Evolutionary conservation across 345 rosid genomes (phyloP).

Genomic region (Nasturtium officinale): DNA sequence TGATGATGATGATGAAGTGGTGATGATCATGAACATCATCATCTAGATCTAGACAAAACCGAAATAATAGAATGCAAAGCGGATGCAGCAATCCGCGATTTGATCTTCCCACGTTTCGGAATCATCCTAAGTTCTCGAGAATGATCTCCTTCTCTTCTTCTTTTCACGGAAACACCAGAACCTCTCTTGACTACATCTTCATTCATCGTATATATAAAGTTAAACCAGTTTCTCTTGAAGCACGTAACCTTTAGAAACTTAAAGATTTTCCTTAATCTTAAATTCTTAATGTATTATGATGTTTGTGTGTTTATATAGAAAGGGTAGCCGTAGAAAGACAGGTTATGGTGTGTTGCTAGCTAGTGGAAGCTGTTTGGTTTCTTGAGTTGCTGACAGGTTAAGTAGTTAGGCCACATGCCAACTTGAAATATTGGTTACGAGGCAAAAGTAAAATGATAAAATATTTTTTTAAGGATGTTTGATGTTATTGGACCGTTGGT

Average conservation of each 20-base stretch:
- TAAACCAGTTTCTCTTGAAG: constrained; percentile 13
- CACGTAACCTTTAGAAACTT: no score
- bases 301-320: constrained; percentile 17
- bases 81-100: constrained; percentile 36
- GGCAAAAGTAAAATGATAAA: not conserved
- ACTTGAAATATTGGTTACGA: constrained; percentile 28
- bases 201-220: constrained; percentile 1
- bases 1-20: not conserved
- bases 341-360: constrained; percentile 18
- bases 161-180: not conserved
- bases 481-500: constrained; percentile 35
- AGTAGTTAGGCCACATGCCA: constrained; percentile 37
- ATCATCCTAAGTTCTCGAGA: constrained; percentile 13
- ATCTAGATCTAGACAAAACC: constrained; percentile 30
- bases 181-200: not conserved
- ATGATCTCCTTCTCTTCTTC: constrained; percentile 7
- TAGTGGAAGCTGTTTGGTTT: constrained; percentile 35
- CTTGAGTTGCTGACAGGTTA: constrained; percentile 23
- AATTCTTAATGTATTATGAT: constrained; percentile 1
- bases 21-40: not conserved
- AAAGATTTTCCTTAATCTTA: no score
- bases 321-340: not conserved
- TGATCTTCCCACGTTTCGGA: constrained; percentile 34
- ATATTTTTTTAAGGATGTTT: constrained; percentile 9
- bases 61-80: constrained; percentile 35